These are phyloP conservation scores for Phoma sp. DNA, from an alignment of 2,329 filamentous ascomycete species.

Conservation along the genomic window DNA sequence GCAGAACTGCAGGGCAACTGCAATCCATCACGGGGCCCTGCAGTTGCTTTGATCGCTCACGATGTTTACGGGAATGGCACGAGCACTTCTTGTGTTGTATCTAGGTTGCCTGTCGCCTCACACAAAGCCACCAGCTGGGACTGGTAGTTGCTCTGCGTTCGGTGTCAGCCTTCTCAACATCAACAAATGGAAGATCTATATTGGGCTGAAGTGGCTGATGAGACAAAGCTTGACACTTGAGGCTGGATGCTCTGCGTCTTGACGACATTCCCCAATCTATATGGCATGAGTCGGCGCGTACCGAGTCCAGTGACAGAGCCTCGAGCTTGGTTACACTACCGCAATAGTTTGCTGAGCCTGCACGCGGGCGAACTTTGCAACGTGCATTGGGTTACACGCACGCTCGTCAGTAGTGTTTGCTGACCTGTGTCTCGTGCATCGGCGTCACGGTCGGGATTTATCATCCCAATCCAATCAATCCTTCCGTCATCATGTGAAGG, in stretches of 20 bases:
- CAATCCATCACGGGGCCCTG: not conserved
- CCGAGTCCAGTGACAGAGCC: not conserved
- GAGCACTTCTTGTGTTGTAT: not conserved
- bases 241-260: slow-evolving; percentile 3
- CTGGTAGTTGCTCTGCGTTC: no score
- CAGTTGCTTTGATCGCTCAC: not conserved
- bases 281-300: not conserved
- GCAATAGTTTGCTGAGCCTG: not conserved
- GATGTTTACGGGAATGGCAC: not conserved
- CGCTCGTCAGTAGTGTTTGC: slow-evolving; percentile 1
- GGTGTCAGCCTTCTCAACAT: no score
- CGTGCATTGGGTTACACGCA: slow-evolving; percentile 10
- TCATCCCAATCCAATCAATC: not conserved
- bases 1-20: not conserved
- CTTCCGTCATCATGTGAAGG: slow-evolving; percentile 1
- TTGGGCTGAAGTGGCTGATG: not conserved
- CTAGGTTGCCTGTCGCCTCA: no score
- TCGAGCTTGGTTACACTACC: slow-evolving; percentile 2
- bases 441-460: not conserved
- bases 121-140: no score
- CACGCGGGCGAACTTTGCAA: slow-evolving; percentile 6
- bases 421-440: not conserved
- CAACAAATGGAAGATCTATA: not conserved
- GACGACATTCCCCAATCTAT: not conserved
- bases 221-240: not conserved